Conservation (phyloP, 148 eudicot genomes). For the Dianthus caryophyllus region DNA sequence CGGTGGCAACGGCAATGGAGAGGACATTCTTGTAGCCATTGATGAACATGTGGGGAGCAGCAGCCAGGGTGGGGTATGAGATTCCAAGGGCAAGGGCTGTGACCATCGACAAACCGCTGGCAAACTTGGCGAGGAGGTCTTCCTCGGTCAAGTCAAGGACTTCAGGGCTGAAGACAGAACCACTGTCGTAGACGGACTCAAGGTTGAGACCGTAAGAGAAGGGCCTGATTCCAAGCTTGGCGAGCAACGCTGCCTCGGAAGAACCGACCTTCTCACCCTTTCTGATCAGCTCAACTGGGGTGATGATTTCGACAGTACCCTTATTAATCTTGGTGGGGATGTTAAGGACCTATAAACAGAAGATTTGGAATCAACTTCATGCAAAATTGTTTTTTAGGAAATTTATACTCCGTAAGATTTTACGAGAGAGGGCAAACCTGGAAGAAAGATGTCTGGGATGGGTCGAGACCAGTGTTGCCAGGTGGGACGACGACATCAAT, state of each 20-base stretch:
- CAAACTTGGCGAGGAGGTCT: slow-evolving; percentile 56
- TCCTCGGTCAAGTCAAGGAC: slow-evolving; percentile 66
- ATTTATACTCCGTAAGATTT: no score
- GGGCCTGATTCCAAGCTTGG: slow-evolving; percentile 73
- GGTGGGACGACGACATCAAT: slow-evolving; percentile 75
- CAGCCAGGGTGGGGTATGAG: slow-evolving; percentile 64
- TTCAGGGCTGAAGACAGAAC: slow-evolving; percentile 63
- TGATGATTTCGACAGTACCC: slow-evolving; percentile 76
- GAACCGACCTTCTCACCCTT: slow-evolving; percentile 76
- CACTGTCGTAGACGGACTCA: slow-evolving; percentile 47
- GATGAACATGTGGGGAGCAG: slow-evolving; percentile 73
- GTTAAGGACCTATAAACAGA: slow-evolving; percentile 79
- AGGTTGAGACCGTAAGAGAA: slow-evolving; percentile 63
- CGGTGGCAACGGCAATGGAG: slow-evolving; percentile 56
- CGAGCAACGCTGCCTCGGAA: slow-evolving; percentile 65
- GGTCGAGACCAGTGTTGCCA: slow-evolving; percentile 77
- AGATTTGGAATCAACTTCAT: no score
- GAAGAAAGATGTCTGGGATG: slow-evolving; percentile 84
- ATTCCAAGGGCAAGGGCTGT: slow-evolving; percentile 53
- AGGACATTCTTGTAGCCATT: slow-evolving; percentile 64
- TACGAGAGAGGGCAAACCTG: slow-evolving; percentile 29
- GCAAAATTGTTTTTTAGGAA: no score
- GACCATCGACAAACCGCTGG: slow-evolving; percentile 53
- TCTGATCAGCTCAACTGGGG: slow-evolving; percentile 67
- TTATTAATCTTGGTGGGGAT: slow-evolving; percentile 81